phyloP scores from a whole-genome alignment of 2,329 filamentous ascomycete genomes.

The Penicillium fuscoglaucum region DNA sequence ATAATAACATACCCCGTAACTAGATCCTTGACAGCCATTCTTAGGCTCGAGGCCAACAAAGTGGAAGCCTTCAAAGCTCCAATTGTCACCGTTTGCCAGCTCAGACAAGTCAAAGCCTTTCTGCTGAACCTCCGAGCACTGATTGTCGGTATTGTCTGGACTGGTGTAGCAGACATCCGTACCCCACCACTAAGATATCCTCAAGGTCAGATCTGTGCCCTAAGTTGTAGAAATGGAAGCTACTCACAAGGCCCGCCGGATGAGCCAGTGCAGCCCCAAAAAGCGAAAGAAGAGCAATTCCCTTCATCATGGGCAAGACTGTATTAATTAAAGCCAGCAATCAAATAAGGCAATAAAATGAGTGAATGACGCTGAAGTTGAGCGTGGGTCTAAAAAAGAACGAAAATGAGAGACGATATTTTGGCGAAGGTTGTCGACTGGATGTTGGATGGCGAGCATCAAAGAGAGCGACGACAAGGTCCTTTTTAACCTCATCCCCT shows the following conservation, averaged over 20 bases:
- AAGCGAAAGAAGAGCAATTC: constrained; percentile 32
- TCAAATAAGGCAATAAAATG: background rate
- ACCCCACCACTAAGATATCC: constrained; percentile 44
- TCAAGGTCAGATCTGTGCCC: background rate
- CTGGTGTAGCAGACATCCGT: constrained; percentile 59
- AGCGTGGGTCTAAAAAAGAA: constrained; percentile 3
- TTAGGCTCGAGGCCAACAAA: constrained; percentile 71
- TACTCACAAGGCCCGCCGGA: constrained; percentile 44
- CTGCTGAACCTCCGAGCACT: constrained; percentile 67
- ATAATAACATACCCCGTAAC: constrained; percentile 44
- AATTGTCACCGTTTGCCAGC: constrained; percentile 61
- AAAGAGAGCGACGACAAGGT: background rate
- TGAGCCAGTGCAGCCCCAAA: constrained; percentile 44
- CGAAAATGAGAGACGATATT: constrained; percentile 1
- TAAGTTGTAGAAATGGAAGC: background rate
- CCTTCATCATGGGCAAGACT: constrained; percentile 20
- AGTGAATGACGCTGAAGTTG: background rate
- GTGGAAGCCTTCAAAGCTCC: constrained; percentile 66
- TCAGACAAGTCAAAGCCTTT: constrained; percentile 69
- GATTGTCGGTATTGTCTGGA: constrained; percentile 72
- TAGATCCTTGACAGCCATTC: constrained; percentile 44
- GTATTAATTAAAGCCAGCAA: background rate
- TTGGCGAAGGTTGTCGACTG: constrained; percentile 15
- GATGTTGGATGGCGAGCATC: background rate
- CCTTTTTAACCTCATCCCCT: background rate